Conservation (phyloP, 2,329 filamentous ascomycete genomes). For the Monascus ruber region DNA sequence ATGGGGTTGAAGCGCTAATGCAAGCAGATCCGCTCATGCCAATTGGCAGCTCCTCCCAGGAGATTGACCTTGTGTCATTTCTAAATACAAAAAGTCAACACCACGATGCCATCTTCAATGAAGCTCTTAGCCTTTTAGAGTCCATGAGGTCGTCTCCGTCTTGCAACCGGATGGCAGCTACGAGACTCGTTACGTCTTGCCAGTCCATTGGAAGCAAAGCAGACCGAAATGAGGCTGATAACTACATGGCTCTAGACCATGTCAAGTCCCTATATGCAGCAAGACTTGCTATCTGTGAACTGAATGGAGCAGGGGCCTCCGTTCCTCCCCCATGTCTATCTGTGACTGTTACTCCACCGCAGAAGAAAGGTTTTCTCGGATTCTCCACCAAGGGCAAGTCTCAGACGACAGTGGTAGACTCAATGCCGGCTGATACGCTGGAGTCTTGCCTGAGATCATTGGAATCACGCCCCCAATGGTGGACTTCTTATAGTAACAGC, state of each 20-base stretch:
- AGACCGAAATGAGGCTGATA: constrained; percentile 11
- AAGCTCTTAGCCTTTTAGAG: constrained; percentile 34
- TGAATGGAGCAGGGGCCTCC: constrained; percentile 40
- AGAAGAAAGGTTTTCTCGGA: constrained; percentile 16
- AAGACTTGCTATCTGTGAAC: constrained; percentile 52
- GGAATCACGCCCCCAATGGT: constrained; percentile 45
- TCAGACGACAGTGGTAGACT: constrained; percentile 6
- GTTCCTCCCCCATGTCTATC: constrained; percentile 42
- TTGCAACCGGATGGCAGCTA: constrained; percentile 43
- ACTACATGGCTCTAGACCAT: constrained; percentile 27
- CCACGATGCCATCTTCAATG: constrained; percentile 26
- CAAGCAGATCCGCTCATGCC: constrained; percentile 2
- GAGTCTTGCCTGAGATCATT: constrained; percentile 44
- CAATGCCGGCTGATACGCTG: constrained; percentile 20
- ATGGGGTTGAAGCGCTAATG: not conserved
- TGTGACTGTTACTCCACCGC: constrained; percentile 32
- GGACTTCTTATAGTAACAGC: constrained; percentile 55
- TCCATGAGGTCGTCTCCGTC: constrained; percentile 36
- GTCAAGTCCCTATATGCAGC: constrained; percentile 49
- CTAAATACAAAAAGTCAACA: constrained; percentile 12
- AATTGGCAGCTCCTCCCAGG: constrained; percentile 5
- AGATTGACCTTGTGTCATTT: constrained; percentile 17
- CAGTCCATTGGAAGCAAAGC: constrained; percentile 33
- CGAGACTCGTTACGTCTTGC: constrained; percentile 43
- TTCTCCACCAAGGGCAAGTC: constrained; percentile 12